A percentile compares a stretch with the other conserved stretches of the same genome.
Evolutionary conservation across 495 filamentous ascomycete species (phyloP).

Genomic region (Achaetomiella virescens): DNA sequence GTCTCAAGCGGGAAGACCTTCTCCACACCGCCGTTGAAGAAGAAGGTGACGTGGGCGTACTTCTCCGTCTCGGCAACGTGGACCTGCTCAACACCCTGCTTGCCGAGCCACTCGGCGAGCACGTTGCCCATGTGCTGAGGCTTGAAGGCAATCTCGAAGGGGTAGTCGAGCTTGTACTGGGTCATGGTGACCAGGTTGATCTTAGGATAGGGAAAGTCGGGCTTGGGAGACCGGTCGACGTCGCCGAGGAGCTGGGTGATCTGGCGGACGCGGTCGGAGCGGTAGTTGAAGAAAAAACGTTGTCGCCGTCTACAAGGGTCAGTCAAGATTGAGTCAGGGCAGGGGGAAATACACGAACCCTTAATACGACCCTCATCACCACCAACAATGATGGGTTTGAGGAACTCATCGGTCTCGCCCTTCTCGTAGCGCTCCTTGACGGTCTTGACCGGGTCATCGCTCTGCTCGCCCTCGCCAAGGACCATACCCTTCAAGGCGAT

Average conservation of each 20-base stretch:
- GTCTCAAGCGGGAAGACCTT: conserved; percentile 89
- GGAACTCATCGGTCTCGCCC: conserved; percentile 91
- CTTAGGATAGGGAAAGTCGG: conserved; percentile 93
- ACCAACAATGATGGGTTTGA: conserved; percentile 93
- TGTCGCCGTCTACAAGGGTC: conserved; percentile 65
- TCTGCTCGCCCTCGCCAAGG: conserved; percentile 77
- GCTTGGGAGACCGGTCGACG: conserved; percentile 79
- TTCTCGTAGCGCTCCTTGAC: conserved; percentile 83
- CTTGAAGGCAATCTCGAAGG: conserved; percentile 87
- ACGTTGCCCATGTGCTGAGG: conserved; percentile 96
- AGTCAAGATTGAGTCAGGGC: not conserved
- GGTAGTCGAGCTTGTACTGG: conserved; percentile 93
- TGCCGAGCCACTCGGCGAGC: conserved; percentile 87
- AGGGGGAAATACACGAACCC: conserved; percentile 45
- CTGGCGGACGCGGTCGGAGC: conserved; percentile 94
- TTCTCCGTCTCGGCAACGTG: conserved; percentile 99
- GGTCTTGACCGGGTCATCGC: conserved; percentile 74
- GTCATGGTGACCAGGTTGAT: conserved; percentile 96
- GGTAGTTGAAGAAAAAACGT: conserved; percentile 99
- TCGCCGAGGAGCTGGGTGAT: conserved; percentile 90
- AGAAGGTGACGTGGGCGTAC: conserved; percentile 98
- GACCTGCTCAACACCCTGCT: conserved; percentile 81
- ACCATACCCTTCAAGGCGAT: conserved; percentile 82
- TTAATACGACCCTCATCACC: conserved; percentile 79
- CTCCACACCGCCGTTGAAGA: conserved; percentile 99